phyloP scores from a whole-genome alignment of 495 filamentous ascomycete genomes.

The Penicillium longicatenatum region DNA sequence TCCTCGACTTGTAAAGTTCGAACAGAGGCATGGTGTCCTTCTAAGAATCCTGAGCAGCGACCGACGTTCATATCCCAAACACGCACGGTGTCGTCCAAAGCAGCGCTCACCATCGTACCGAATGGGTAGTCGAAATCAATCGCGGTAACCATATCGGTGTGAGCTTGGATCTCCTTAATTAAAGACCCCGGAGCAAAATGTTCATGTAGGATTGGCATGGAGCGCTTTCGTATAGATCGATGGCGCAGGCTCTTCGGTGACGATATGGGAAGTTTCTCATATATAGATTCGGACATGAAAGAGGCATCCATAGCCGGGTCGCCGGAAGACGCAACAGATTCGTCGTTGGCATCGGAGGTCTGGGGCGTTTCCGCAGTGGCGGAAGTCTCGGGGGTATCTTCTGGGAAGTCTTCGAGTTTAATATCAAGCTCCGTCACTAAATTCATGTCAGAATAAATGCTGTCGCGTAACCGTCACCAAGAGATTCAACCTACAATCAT shows the following conservation, averaged over 20 bases:
- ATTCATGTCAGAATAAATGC: not conserved
- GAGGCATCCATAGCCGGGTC: constrained; percentile 60
- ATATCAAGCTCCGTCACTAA: constrained; percentile 81
- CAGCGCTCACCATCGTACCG: constrained; percentile 92
- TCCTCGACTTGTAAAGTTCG: constrained; percentile 92
- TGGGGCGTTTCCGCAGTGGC: constrained; percentile 58
- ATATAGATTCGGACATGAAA: constrained; percentile 98
- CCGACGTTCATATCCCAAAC: constrained; percentile 97
- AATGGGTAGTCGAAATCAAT: constrained; percentile 96
- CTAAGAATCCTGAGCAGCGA: constrained; percentile 83
- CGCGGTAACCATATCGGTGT: constrained; percentile 85
- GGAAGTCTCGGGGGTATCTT: constrained; percentile 68
- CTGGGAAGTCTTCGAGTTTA: constrained; percentile 74
- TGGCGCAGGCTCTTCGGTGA: constrained; percentile 64
- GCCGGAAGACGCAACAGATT: constrained; percentile 50
- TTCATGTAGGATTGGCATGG: constrained; percentile 94
- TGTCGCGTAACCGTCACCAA: not conserved
- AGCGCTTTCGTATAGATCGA: constrained; percentile 70
- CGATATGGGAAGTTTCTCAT: constrained; percentile 80
- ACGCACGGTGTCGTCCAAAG: constrained; percentile 92
- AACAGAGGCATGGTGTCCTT: constrained; percentile 94
- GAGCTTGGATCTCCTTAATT: constrained; percentile 85
- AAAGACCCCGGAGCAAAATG: constrained; percentile 88
- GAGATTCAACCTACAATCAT: constrained; percentile 63
- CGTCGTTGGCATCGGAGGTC: constrained; percentile 57